phyloP scores from a whole-genome alignment of 2,329 filamentous ascomycete species.

The Zymoseptoria ardabiliae region DNA sequence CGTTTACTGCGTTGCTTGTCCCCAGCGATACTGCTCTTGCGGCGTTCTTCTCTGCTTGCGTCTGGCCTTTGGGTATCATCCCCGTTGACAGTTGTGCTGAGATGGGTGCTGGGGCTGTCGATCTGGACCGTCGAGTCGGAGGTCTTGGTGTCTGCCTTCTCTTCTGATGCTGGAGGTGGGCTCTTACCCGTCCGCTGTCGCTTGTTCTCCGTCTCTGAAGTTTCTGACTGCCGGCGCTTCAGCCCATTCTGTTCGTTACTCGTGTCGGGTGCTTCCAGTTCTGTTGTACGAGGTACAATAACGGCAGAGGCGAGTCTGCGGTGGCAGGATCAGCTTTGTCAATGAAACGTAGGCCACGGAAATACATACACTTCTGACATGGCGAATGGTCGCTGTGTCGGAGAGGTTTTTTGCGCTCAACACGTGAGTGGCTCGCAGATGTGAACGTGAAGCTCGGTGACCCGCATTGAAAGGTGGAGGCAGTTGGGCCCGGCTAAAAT shows the following conservation, averaged over 20 bases:
- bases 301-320: background rate
- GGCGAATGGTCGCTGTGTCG: background rate
- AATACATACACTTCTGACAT: background rate
- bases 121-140: slow-evolving; percentile 4
- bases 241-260: slow-evolving; percentile 11
- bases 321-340: background rate
- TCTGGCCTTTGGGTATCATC: slow-evolving; percentile 5
- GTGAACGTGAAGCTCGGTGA: background rate
- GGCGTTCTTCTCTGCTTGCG: slow-evolving; percentile 10
- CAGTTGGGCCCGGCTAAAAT: background rate
- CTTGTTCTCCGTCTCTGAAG: slow-evolving; percentile 21
- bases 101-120: background rate
- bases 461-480: background rate
- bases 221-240: slow-evolving; percentile 23
- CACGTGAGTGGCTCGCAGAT: background rate
- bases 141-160: slow-evolving; percentile 1
- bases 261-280: background rate
- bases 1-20: slow-evolving; percentile 80
- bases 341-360: background rate
- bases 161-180: slow-evolving; percentile 15
- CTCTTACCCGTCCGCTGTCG: slow-evolving; percentile 25
- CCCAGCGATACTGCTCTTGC: slow-evolving; percentile 39
- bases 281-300: background rate
- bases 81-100: background rate
- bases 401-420: background rate